Base-by-base conservation (phyloP, 306 rosid genomes). In the Heteromeles arbutifolia region DNA sequence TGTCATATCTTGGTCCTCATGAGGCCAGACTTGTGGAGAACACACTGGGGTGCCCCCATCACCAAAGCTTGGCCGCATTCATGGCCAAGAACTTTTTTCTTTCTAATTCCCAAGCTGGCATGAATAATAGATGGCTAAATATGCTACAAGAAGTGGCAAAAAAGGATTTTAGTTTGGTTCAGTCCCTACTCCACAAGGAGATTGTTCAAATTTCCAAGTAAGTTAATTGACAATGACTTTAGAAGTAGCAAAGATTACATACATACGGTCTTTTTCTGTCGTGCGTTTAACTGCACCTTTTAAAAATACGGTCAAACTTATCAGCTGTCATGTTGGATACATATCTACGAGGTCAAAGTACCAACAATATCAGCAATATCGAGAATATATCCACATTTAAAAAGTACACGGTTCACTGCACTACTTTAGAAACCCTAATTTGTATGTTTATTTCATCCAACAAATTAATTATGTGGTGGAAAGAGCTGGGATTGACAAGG, bases 381-480 rank as follows among this genome's bases (percentile, higher is more conserved):
- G 15, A 44, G 17, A 44, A 44, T 44, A 45, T 45, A 45, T 45
- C 18, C 2, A 18, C 52, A 45, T 13, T 14, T 4, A 45, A 4
- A 45, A 14, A 45, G 15, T 45, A 37, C 9, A 45, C 1, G 52
- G 2, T 45, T 45, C 1, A 45, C 19, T 45, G 53, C 53, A 45
- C 19, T 45, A 14, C 41, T 7, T 37, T 45, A 4, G 53, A 45
- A 45, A 45, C 17, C 53, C 53, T 45, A 45, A 45, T 45, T 48
- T 48, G 54, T 48, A 21, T 48, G 3, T 48, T 4, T 14, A 48
- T 48, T 48, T 48, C 21, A 48, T 48, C 54, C 19, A 48, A 45
- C 53, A 45, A 15, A 48, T 4, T 48, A 48, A n/a, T 29, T 65
- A 82, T 96, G 64, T 88, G 92, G 96, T 92, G 97, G 96, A 84